Percentiles rank a stretch among this genome's conserved stretches.
Conservation (phyloP, 495 filamentous ascomycete genomes). For the Monascus purpureus region DNA sequence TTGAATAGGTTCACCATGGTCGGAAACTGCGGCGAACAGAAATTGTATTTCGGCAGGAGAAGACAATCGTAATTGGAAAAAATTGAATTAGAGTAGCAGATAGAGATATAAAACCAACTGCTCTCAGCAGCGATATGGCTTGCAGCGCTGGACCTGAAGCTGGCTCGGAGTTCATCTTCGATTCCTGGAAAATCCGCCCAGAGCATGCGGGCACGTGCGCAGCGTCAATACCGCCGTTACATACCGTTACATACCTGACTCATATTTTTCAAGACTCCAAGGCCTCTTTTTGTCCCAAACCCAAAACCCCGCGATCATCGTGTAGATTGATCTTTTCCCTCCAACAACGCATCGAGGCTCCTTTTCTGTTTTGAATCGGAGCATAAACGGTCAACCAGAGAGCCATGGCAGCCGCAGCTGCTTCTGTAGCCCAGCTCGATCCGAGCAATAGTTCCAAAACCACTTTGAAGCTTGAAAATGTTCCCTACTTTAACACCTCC, state of each 20-base stretch:
- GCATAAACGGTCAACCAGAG: slow-evolving; percentile 8
- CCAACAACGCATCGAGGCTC: slow-evolving; percentile 10
- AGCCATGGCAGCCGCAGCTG: slow-evolving; percentile 42
- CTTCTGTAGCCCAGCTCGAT: slow-evolving; percentile 42
- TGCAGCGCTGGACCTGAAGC: no score
- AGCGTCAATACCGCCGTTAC: not conserved
- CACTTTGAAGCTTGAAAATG: slow-evolving; percentile 64
- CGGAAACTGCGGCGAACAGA: slow-evolving; percentile 11
- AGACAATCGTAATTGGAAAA: not conserved
- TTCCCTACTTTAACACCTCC: slow-evolving; percentile 21
- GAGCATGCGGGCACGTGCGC: no score
- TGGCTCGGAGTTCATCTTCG: slow-evolving; percentile 3
- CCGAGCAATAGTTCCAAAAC: slow-evolving; percentile 47
- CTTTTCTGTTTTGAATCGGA: slow-evolving; percentile 13
- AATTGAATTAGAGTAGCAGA: not conserved
- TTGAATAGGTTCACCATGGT: slow-evolving; percentile 65
- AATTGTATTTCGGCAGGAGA: slow-evolving; percentile 6
- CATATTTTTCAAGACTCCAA: slow-evolving; percentile 2
- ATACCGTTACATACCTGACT: slow-evolving; percentile 7
- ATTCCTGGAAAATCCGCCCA: slow-evolving; percentile 7
- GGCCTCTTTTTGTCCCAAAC: slow-evolving; percentile 6
- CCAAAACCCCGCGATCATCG: slow-evolving; percentile 16
- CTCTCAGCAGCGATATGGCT: no score
- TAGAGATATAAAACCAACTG: not conserved
- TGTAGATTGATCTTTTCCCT: slow-evolving; percentile 3